phyloP scores from a whole-genome alignment of 73 alveolate genomes.

The Paramecium primaurelia region DNA sequence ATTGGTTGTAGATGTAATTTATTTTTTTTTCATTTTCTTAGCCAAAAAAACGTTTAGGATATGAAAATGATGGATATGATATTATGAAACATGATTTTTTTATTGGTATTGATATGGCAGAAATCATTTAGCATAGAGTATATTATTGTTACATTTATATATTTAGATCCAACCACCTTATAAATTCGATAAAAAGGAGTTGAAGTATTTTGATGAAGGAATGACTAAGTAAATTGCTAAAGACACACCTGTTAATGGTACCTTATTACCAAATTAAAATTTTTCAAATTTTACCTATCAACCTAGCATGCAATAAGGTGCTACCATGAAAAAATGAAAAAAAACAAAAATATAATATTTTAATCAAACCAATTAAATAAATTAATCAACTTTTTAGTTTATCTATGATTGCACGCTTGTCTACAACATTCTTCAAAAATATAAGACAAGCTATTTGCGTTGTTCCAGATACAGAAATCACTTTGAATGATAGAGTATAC shows the following conservation, averaged over 20 bases:
- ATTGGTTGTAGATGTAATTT: slow-evolving; percentile 53
- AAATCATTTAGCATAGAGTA: slow-evolving; percentile 56
- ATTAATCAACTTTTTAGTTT: neutral
- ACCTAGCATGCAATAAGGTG: slow-evolving; percentile 24
- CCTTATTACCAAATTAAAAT: slow-evolving; percentile 2
- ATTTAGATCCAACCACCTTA: slow-evolving; percentile 54
- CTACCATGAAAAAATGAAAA: neutral
- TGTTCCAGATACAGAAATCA: neutral
- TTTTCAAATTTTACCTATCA: slow-evolving; percentile 36
- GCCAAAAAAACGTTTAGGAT: slow-evolving; percentile 65
- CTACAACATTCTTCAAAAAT: neutral
- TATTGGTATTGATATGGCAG: slow-evolving; percentile 60
- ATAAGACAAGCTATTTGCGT: neutral
- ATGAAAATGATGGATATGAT: slow-evolving; percentile 53
- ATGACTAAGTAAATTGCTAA: slow-evolving; percentile 30
- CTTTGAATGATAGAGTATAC: neutral
- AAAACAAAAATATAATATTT: neutral
- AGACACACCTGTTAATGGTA: slow-evolving; percentile 48
- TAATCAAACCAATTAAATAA: neutral
- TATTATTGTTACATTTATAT: neutral
- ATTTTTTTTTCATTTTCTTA: neutral
- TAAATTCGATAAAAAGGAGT: slow-evolving; percentile 32
- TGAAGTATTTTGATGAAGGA: slow-evolving; percentile 29
- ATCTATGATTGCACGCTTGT: neutral
- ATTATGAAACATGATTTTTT: slow-evolving; percentile 64